phyloP scores from a whole-genome alignment of 805 yeast genomes.

The Ogataea pini region DNA sequence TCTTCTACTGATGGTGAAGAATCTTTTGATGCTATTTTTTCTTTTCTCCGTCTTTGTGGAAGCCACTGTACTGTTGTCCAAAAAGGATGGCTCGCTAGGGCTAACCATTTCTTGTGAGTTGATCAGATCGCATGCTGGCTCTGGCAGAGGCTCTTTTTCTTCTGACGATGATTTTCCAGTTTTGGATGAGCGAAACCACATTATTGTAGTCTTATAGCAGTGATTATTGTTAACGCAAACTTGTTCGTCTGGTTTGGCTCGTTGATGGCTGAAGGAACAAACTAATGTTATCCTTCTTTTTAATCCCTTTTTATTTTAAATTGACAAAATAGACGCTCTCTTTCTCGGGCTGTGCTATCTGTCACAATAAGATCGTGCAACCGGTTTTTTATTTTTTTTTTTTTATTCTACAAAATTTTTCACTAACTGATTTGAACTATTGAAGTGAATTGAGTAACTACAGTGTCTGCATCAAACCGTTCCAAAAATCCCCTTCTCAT shows the following conservation, averaged over 20 bases:
- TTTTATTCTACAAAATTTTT: constrained; percentile 4
- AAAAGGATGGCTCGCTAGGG: constrained; percentile 1
- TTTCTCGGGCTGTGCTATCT: constrained; percentile 13
- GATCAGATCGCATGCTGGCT: not conserved
- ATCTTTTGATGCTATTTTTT: constrained; percentile 10
- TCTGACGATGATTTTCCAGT: not conserved
- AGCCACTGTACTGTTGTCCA: constrained; percentile 12
- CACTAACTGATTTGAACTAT: not conserved
- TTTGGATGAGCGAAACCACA: constrained; percentile 13
- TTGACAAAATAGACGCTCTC: constrained; percentile 8
- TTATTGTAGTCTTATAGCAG: not conserved
- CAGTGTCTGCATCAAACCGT: too few species aligned
- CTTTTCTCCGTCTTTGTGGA: constrained; percentile 10
- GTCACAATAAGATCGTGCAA: constrained; percentile 10
- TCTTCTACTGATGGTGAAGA: constrained; percentile 11
- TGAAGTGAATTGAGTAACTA: too few species aligned
- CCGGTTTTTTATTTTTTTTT: not conserved
- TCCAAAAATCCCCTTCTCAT: too few species aligned
- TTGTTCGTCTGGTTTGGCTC: not conserved
- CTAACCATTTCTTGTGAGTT: not conserved
- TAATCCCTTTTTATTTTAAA: not conserved
- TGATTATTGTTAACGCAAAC: not conserved
- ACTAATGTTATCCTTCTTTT: constrained; percentile 2
- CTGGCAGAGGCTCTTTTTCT: not conserved
- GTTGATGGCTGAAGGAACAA: not conserved